Base-by-base conservation (phyloP, 306 rosid species). In the Trifolium dubium region DNA sequence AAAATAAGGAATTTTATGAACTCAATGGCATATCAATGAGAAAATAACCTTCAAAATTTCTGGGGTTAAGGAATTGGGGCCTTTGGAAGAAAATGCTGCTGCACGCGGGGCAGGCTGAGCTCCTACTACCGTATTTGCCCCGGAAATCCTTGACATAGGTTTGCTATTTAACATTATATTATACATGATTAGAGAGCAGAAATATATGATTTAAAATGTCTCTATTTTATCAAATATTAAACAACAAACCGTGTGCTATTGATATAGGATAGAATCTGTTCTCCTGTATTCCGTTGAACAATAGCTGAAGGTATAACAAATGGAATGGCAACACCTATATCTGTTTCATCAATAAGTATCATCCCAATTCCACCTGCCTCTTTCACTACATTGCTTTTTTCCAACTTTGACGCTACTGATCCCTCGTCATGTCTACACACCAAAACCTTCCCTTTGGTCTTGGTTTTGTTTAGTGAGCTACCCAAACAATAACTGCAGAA, bases 21-120 rank as follows among this genome's bases (percentile, higher is more conserved):
- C 15, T 28, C 34, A 10, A 5, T 18, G 65, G n/a, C 18, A 37
- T 14, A 31, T 71, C 19, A 3, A 60, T 41, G 73, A 70, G 69
- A 53, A 72, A 77, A 74, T 80, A 70, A 90, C 96, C 96, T 90
- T 90, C 89, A 90, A 69, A 68, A 90, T 86, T 79, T 88, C 92
- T 4, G 92, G 92, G 77, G 93, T 90, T 78, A 90, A 78, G 67
- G 91, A 39, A 78, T 86, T 90, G 50, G 96, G 96, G 17, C 93
- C 96, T 82, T 79, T 90, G n/a, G 96, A 88, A 71, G 96, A 90
- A 85, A 90, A 90, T 78, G 91, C 79, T 44, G 91, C 69, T 32
- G 84, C 87, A 4, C 90, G 89, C 11, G 96, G 93, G 74, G 96
- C 96, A 12, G 96, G 93, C 78, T 86, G 85, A 40, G 72, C 72